Conservation (phyloP, 352 stramenopile genomes). For the Phytophthora foliorum region DNA sequence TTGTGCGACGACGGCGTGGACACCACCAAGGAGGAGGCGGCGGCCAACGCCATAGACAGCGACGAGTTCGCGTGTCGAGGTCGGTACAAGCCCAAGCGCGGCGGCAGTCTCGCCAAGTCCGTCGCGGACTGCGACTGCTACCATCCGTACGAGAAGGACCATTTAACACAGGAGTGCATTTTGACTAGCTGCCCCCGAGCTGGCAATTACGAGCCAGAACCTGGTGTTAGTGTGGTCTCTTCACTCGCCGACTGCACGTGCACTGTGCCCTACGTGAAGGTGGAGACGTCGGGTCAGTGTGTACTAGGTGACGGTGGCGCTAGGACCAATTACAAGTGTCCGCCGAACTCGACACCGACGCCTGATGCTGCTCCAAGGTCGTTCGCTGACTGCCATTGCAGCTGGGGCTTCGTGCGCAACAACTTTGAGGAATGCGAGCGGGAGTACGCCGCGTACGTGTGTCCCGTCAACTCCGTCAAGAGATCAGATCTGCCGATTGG, state of each 20-base stretch:
- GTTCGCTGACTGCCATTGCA: slow-evolving; percentile 80
- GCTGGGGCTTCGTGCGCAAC: slow-evolving; percentile 76
- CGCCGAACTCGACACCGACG: slow-evolving; percentile 44
- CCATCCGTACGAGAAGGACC: slow-evolving; percentile 78
- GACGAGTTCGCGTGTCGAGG: slow-evolving; percentile 64
- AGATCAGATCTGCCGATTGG: slow-evolving; percentile 46
- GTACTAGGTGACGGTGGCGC: slow-evolving; percentile 20
- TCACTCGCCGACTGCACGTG: slow-evolving; percentile 86
- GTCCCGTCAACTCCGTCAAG: slow-evolving; percentile 66
- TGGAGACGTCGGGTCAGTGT: slow-evolving; percentile 80
- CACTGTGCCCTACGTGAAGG: slow-evolving; percentile 69
- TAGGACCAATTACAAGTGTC: slow-evolving; percentile 43
- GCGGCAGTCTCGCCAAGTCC: slow-evolving; percentile 42
- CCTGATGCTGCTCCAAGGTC: slow-evolving; percentile 47
- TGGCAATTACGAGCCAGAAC: slow-evolving; percentile 80
- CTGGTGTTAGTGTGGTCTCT: slow-evolving; percentile 30
- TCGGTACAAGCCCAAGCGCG: slow-evolving; percentile 62
- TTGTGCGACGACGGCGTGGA: slow-evolving; percentile 63
- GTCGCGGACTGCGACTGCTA: slow-evolving; percentile 80
- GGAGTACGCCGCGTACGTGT: slow-evolving; percentile 68
- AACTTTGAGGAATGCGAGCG: slow-evolving; percentile 53
- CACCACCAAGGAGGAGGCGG: slow-evolving; percentile 27
- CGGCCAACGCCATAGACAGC: slow-evolving; percentile 40
- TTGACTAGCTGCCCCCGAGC: slow-evolving; percentile 71
- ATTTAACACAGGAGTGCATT: slow-evolving; percentile 57